A percentile compares a stretch with the other conserved stretches of the same genome.
These are phyloP conservation scores for Globisporangium spiculum DNA, from an alignment of 352 stramenopile species.

Conservation along the genomic window DNA sequence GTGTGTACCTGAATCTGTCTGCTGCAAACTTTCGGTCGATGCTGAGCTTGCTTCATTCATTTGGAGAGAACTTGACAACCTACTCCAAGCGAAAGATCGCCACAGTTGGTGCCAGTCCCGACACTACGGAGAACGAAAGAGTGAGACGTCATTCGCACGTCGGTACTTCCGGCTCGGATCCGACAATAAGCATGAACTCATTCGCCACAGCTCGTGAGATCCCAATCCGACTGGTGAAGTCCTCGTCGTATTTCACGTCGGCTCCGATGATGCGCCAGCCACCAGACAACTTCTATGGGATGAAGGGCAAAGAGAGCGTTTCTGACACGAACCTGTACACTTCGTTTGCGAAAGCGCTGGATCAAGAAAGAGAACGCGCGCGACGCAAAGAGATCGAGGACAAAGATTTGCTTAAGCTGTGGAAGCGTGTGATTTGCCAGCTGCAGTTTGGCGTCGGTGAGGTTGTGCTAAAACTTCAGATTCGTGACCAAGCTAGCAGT, in stretches of 20 bases:
- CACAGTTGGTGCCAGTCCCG: constrained; percentile 3
- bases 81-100: constrained; percentile 35
- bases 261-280: constrained; percentile 12
- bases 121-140: not conserved
- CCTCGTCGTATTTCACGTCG: constrained; percentile 22
- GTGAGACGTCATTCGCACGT: not conserved
- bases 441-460: constrained; percentile 57
- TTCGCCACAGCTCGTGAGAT: constrained; percentile 16
- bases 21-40: constrained; percentile 55
- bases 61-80: constrained; percentile 62
- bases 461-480: constrained; percentile 49
- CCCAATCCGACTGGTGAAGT: constrained; percentile 19
- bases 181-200: constrained; percentile 6
- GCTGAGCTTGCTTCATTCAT: constrained; percentile 59
- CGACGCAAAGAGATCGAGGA: constrained; percentile 57
- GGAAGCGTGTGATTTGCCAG: constrained; percentile 64
- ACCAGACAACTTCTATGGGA: not conserved
- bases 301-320: constrained; percentile 16
- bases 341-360: constrained; percentile 32
- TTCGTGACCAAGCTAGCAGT: constrained; percentile 37
- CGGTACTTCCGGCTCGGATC: constrained; percentile 9
- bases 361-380: constrained; percentile 35
- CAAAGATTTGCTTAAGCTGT: constrained; percentile 74
- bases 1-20: constrained; percentile 71
- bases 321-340: constrained; percentile 36